These are phyloP conservation scores for Notholithocarpus densiflorus DNA, from an alignment of 306 rosid species.

Conservation along the genomic window DNA sequence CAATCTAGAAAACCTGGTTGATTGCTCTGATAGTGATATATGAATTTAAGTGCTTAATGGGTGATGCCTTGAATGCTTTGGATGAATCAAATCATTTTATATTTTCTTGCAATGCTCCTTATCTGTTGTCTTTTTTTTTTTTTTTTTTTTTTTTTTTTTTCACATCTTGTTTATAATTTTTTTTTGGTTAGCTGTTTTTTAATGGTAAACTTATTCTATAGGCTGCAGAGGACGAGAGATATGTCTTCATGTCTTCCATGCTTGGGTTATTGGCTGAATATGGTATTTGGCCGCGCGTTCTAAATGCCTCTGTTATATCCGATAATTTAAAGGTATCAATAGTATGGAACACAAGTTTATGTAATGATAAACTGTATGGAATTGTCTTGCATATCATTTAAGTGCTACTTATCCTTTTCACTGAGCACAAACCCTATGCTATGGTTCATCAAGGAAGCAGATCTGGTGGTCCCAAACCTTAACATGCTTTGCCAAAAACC, in stretches of 20 bases:
- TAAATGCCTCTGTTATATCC: slow-evolving; percentile 80
- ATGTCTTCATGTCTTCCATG: slow-evolving; percentile 82
- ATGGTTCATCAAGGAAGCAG: not conserved
- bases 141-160: not conserved
- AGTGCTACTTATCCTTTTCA: not conserved
- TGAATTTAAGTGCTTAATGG: not conserved
- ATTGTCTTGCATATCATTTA: too few relatives aligned
- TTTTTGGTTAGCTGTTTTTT: slow-evolving; percentile 15
- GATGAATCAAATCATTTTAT: not conserved
- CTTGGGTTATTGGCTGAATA: slow-evolving; percentile 80
- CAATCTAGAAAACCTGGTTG: not conserved
- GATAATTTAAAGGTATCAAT: slow-evolving; percentile 66
- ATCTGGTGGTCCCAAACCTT: not conserved
- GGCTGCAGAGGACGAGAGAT: slow-evolving; percentile 88
- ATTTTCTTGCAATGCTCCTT: not conserved
- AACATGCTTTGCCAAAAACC: not conserved
- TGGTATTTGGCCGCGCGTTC: slow-evolving; percentile 74
- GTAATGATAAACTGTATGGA: not conserved
- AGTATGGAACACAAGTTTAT: not conserved
- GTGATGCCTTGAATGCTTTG: not conserved
- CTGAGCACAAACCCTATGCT: not conserved
- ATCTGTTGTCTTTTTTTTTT: too few relatives aligned
- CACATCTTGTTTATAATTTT: not conserved
- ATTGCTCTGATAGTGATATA: not conserved
- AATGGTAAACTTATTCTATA: slow-evolving; percentile 23